Conservation (phyloP, 2,329 filamentous ascomycete genomes). For the Xylariaceae sp. region DNA sequence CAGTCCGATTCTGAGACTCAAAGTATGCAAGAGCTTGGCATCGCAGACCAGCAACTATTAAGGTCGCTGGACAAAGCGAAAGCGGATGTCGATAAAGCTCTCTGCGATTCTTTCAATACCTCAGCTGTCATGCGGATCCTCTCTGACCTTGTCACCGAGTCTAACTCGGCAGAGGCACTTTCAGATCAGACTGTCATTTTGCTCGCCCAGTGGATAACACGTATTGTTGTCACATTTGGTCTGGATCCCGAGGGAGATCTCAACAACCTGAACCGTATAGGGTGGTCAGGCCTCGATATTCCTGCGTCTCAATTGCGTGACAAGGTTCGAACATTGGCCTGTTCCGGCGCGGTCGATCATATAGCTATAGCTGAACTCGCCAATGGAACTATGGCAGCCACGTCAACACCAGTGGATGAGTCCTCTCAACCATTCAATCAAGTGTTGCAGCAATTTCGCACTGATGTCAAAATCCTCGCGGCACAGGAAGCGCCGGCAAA, state of each 20-base stretch:
- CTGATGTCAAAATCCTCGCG: conserved; percentile 6
- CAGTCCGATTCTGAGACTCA: conserved; percentile 5
- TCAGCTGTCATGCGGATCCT: conserved; percentile 23
- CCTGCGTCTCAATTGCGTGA: conserved; percentile 22
- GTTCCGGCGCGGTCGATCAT: conserved; percentile 13
- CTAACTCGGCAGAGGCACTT: conserved; percentile 21
- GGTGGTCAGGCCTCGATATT: conserved; percentile 23
- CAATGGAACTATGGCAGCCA: background rate
- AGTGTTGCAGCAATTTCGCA: conserved; percentile 17
- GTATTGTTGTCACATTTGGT: conserved; percentile 23
- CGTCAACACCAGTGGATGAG: conserved; percentile 5
- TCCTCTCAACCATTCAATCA: conserved; percentile 15
- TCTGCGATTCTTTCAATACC: conserved; percentile 26
- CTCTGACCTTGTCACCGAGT: conserved; percentile 20
- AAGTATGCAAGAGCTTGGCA: conserved; percentile 10
- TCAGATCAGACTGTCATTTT: conserved; percentile 19
- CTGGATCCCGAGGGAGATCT: conserved; percentile 19
- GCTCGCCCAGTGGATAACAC: conserved; percentile 21
- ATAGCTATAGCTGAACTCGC: conserved; percentile 16
- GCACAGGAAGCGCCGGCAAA: conserved; percentile 18
- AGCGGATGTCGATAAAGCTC: conserved; percentile 17
- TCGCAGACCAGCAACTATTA: conserved; percentile 17
- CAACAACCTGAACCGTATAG: conserved; percentile 10
- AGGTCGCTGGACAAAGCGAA: conserved; percentile 18
- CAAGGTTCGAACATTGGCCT: conserved; percentile 23